Evolutionary conservation across 345 rosid species (phyloP), one percentile per base, ranked within the genome.

Genomic region (Eutrema japonicum): DNA sequence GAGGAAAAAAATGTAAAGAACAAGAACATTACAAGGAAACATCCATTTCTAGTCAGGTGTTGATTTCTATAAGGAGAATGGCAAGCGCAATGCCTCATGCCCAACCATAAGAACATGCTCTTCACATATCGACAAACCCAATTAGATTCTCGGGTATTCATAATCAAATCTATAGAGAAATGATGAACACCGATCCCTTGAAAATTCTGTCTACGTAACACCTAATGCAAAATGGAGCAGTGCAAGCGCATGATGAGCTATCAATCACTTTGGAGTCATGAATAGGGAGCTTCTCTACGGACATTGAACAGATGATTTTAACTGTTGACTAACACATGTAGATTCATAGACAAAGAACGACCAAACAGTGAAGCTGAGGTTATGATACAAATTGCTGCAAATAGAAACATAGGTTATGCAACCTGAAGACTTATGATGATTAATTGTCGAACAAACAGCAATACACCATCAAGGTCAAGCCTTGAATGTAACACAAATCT

Each of bases 291-390:
- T 54, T 26, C 35, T 27, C 48, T n/a, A 2, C 5, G 2, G 12
- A 52, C 45, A 18, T 16, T 4, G 22, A 51, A 16, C 64, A 43
- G 43, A 13, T 22, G 54, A 63, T 33, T 33, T 43, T 26, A 12
- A 42, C 57, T 5, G 37, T 9, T 22, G 2, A 22, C 26, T 37
- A 53, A 12, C 63, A 46, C 37, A n/a, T 14, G 29, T 10, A 46
- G 51, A 73, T 14, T 73, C 58, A 37, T 22, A 40, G 5, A 43
- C 8, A 62, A 30, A 32, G 46, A 42, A 61, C n/a, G 56, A 55
- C 32, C 48, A 42, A 42, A 42, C 4, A 71, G 6, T 38, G 41
- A 10, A 10, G 14, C 14, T 56, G 22, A 30, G 7, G 22, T 38
- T 16, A 53, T 30, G 30, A 41, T 37, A 54, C 33, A 68, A 37